Evolutionary conservation across 208 protist species (phyloP), one percentile per base, ranked within the genome.

Genomic region (Balamuthia mandrillaris): DNA sequence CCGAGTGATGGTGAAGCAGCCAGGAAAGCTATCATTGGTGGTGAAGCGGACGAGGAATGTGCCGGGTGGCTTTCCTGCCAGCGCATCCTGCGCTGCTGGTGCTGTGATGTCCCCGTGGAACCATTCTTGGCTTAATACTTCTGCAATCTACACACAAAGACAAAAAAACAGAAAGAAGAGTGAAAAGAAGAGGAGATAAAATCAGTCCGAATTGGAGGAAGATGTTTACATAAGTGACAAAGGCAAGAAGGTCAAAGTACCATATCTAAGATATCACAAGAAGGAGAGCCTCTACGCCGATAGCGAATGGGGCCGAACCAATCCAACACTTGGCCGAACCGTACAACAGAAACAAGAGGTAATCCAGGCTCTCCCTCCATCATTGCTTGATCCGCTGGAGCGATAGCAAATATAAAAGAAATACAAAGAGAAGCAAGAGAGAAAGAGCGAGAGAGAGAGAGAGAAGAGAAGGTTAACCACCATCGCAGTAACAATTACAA

Each of bases 271-370:
- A 75, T 44, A 41, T 35, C 31, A 18, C 65, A 75, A 3, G 65
- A 52, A 31, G 65, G 65, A 29, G 41, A 52, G 33, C 65, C 65
- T 14, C 65, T 31, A 31, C 65, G 65, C 18, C 65, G 35, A 41
- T 75, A 75, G 21, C 37, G 29, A 21, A 79, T 79, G 47, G 70
- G 70, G 18, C 70, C 70, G 24, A 79, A 79, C 70, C 70, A 79
- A 39, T 79, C 70, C 42, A 79, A 47, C 21, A 79, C 58, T 27
- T 79, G 45, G 5, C 70, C 70, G 37, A 79, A 79, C 31, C 70
- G 70, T 27, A 60, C 70, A 12, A 79, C 58, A 2, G 70, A n/a
- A n/a, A n/a, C n/a, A n/a, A n/a, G n/a, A n/a, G n/a, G n/a, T n/a
- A n/a, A n/a, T n/a, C n/a, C n/a, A n/a, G n/a, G n/a, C n/a, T n/a